These are phyloP conservation scores for Geotrichum citri-aurantii DNA, from an alignment of 1,139 yeast genomes.

Conservation along the genomic window DNA sequence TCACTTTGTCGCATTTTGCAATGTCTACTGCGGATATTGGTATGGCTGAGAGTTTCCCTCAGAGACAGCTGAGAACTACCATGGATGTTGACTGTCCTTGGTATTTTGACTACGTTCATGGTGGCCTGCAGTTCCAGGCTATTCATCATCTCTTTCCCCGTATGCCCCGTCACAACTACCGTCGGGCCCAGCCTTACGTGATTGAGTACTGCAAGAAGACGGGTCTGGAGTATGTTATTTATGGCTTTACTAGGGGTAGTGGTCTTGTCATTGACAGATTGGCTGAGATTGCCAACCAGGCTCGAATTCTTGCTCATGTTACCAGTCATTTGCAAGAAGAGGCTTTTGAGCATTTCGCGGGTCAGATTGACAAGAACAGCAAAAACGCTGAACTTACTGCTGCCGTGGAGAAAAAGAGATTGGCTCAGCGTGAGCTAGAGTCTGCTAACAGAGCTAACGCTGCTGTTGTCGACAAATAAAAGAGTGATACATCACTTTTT, in stretches of 20 bases:
- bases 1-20: conserved; percentile 84
- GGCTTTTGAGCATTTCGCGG: conserved; percentile 15
- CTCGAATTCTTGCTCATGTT: conserved; percentile 64
- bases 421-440: conserved; percentile 13
- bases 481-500: neutral
- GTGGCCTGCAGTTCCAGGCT: conserved; percentile 89
- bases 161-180: conserved; percentile 78
- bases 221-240: conserved; percentile 78
- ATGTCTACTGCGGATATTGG: conserved; percentile 90
- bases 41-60: conserved; percentile 70
- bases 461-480: conserved; percentile 1
- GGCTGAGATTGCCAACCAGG: conserved; percentile 75
- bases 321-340: conserved; percentile 39
- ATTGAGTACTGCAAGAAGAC: conserved; percentile 67
- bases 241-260: conserved; percentile 79
- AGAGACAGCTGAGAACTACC: conserved; percentile 79
- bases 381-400: conserved; percentile 11
- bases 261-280: conserved; percentile 61
- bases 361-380: conserved; percentile 10
- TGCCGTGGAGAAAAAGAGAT: conserved; percentile 15
- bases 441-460: conserved; percentile 14
- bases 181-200: conserved; percentile 67
- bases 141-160: conserved; percentile 88
- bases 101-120: conserved; percentile 87
- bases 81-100: conserved; percentile 95